Evolutionary conservation across 129 eudicot genomes (phyloP).

Genomic region (Pulicaria dysenterica): DNA sequence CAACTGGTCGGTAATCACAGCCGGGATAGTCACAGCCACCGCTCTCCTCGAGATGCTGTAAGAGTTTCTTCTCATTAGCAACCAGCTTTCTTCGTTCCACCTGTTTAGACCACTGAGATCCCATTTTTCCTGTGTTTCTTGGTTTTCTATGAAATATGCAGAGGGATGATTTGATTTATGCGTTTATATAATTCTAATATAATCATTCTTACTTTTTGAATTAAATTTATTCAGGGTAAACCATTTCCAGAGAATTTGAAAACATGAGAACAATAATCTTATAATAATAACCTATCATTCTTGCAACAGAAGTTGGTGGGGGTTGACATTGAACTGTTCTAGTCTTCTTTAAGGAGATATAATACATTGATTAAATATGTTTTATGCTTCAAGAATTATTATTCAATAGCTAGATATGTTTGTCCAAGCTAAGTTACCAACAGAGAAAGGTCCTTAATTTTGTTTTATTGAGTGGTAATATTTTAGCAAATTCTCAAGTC

Average conservation of each 20-base stretch:
- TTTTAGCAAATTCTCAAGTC: too few relatives aligned
- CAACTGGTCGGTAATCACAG: slow-evolving; percentile 59
- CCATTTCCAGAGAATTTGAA: background rate
- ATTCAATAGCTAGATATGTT: background rate
- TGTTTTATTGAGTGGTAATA: too few relatives aligned
- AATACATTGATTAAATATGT: background rate
- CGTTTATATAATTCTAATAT: background rate
- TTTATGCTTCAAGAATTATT: background rate
- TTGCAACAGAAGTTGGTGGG: background rate
- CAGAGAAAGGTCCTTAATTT: background rate
- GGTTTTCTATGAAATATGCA: too few relatives aligned
- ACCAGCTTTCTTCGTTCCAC: slow-evolving; percentile 58
- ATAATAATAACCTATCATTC: background rate
- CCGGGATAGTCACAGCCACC: slow-evolving; percentile 71
- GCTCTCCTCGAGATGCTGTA: slow-evolving; percentile 48
- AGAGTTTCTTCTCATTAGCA: slow-evolving; percentile 53
- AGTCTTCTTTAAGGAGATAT: background rate
- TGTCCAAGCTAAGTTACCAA: background rate
- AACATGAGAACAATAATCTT: background rate
- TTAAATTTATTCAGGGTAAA: background rate
- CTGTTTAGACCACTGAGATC: slow-evolving; percentile 70
- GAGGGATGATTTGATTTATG: too few relatives aligned
- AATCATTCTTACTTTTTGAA: background rate
- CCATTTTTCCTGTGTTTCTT: slow-evolving; percentile 43
- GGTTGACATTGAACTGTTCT: slow-evolving; percentile 8